A percentile compares a stretch with the other conserved stretches of the same genome.
phyloP scores from a whole-genome alignment of 352 stramenopile genomes.

The Pythium aristosporum region DNA sequence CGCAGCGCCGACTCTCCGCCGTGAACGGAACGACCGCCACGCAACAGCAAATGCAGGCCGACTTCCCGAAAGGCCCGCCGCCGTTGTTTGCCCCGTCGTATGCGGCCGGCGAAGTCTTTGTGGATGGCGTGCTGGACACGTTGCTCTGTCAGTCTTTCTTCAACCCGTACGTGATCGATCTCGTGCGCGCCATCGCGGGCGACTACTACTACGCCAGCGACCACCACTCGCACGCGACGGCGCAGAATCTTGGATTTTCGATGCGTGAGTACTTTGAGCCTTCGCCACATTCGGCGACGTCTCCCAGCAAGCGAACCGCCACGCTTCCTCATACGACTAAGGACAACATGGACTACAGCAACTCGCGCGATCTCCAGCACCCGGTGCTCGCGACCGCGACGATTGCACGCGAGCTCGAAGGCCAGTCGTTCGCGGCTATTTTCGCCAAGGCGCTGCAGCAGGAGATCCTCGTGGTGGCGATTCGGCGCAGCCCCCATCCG shows the following conservation, averaged over 20 bases:
- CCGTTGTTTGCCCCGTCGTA: slow-evolving; percentile 46
- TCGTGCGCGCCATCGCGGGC: slow-evolving; percentile 49
- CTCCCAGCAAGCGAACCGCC: too few relatives aligned
- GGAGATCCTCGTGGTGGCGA: slow-evolving; percentile 42
- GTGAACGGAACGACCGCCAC: slow-evolving; percentile 1
- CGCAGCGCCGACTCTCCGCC: slow-evolving; percentile 8
- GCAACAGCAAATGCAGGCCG: slow-evolving; percentile 18
- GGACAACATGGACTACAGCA: background rate
- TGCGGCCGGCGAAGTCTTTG: slow-evolving; percentile 55
- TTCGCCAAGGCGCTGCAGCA: slow-evolving; percentile 41
- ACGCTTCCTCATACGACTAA: background rate
- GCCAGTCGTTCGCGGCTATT: slow-evolving; percentile 39
- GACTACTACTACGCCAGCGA: slow-evolving; percentile 42
- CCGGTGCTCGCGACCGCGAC: slow-evolving; percentile 37
- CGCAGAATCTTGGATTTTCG: slow-evolving; percentile 31
- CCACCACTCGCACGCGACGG: slow-evolving; percentile 31
- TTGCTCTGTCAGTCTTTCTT: slow-evolving; percentile 76
- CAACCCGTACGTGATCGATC: slow-evolving; percentile 66
- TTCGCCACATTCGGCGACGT: too few relatives aligned
- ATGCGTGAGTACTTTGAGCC: slow-evolving; percentile 34
- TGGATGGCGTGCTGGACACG: slow-evolving; percentile 59
- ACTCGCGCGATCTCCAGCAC: slow-evolving; percentile 11
- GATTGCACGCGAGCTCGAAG: slow-evolving; percentile 33
- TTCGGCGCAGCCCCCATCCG: slow-evolving; percentile 41
- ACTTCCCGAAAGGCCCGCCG: slow-evolving; percentile 31